A percentile compares a stretch with the other conserved stretches of the same genome.
phyloP scores from a whole-genome alignment of 805 yeast genomes.

The Metschnikowia colocasiae region DNA sequence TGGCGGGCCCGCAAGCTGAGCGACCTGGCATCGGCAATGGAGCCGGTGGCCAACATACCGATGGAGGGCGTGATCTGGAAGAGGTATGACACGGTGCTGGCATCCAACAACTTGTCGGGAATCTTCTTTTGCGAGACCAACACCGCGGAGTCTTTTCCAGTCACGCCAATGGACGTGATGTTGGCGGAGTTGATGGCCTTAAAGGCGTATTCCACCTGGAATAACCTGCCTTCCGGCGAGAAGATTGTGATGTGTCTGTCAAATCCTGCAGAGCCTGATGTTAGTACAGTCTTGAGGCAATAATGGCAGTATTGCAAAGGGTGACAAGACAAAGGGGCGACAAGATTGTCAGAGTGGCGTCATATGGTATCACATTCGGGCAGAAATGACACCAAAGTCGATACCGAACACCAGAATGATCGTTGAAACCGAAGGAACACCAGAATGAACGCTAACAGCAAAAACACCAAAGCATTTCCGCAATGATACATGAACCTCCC shows the following conservation, averaged over 20 bases:
- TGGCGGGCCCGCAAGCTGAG: slow-evolving; percentile 85
- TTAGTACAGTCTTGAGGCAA: slow-evolving; percentile 30
- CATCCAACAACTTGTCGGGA: slow-evolving; percentile 89
- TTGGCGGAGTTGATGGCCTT: slow-evolving; percentile 93
- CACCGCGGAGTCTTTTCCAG: slow-evolving; percentile 84
- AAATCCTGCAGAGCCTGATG: slow-evolving; percentile 81
- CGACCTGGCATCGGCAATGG: slow-evolving; percentile 92
- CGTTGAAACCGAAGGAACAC: too few species aligned
- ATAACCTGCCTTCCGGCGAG: slow-evolving; percentile 96
- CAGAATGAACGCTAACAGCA: too few species aligned
- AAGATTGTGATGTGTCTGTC: slow-evolving; percentile 98
- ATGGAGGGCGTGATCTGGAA: slow-evolving; percentile 76
- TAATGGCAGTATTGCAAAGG: neutral
- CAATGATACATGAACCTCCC: too few species aligned
- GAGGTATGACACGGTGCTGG: slow-evolving; percentile 79
- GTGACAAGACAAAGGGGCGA: too few species aligned
- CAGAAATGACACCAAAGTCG: too few species aligned
- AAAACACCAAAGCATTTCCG: too few species aligned
- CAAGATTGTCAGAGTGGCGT: too few species aligned
- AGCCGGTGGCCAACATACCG: slow-evolving; percentile 92
- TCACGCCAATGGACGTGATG: slow-evolving; percentile 81
- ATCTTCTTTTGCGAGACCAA: slow-evolving; percentile 93
- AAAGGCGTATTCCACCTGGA: slow-evolving; percentile 97
- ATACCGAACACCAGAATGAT: too few species aligned
- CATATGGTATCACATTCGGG: too few species aligned